These are phyloP conservation scores for Annulohypoxylon moriforme DNA, from an alignment of 495 filamentous ascomycete species.

Conservation along the genomic window DNA sequence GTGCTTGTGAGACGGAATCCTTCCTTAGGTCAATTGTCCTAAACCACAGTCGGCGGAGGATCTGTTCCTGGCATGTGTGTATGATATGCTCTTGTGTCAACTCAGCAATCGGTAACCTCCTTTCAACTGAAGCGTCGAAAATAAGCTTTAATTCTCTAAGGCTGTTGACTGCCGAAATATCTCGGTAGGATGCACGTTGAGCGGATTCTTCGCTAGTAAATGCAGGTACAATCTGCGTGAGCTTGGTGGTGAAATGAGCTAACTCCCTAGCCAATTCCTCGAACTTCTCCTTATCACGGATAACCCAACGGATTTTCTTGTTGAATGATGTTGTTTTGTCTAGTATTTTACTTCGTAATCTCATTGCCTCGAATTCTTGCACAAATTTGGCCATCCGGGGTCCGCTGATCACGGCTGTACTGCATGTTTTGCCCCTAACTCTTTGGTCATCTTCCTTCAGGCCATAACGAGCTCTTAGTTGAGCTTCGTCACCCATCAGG, in stretches of 20 bases:
- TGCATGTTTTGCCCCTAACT: background rate
- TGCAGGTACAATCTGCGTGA: constrained; percentile 39
- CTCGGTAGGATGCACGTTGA: background rate
- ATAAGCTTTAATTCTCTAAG: constrained; percentile 6
- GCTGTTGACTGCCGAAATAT: background rate
- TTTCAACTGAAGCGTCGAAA: background rate
- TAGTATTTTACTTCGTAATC: background rate
- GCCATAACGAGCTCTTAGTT: constrained; percentile 8
- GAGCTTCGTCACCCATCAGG: constrained; percentile 3
- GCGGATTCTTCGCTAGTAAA: background rate
- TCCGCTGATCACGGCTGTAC: background rate
- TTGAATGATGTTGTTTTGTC: background rate
- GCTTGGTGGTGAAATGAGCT: constrained; percentile 38
- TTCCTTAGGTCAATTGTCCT: constrained; percentile 21
- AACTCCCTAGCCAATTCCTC: constrained; percentile 36
- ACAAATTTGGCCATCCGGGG: constrained; percentile 20
- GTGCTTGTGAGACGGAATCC: constrained; percentile 10
- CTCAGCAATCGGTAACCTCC: background rate
- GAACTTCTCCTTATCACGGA: constrained; percentile 45
- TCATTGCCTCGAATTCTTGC: constrained; percentile 10
- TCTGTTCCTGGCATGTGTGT: background rate
- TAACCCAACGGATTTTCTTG: constrained; percentile 37
- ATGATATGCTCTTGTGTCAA: background rate
- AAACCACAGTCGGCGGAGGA: constrained; percentile 29
- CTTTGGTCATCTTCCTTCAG: background rate